Percentiles rank a stretch among this genome's conserved stretches.
Conservation (phyloP, 2,329 filamentous ascomycete species). For the Parastagonospora avenae region DNA sequence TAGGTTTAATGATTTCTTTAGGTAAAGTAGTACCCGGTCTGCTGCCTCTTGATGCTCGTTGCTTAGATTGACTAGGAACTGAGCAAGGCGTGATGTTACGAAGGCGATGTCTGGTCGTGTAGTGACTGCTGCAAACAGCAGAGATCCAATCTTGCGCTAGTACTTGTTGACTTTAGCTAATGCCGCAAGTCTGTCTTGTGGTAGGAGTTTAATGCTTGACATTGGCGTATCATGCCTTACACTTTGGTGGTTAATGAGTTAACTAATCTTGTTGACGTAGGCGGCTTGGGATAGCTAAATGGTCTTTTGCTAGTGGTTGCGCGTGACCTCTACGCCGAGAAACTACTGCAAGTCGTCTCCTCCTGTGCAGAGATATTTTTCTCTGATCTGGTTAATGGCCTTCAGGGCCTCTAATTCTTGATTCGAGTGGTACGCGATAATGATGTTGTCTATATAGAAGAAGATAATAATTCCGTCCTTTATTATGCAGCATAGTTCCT, state of each 20-base stretch:
- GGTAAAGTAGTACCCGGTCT: not conserved
- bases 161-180: not conserved
- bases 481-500: slow-evolving; percentile 1
- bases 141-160: not conserved
- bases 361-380: not conserved
- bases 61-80: not conserved
- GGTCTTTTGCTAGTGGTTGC: not conserved
- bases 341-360: not conserved
- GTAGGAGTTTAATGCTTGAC: not conserved
- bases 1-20: not conserved
- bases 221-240: not conserved
- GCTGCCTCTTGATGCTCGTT: not conserved
- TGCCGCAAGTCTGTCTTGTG: not conserved
- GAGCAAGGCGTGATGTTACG: not conserved
- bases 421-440: too few species aligned
- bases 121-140: not conserved
- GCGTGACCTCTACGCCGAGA: too few species aligned
- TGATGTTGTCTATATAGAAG: too few species aligned
- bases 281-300: not conserved
- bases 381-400: not conserved
- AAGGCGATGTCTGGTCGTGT: not conserved
- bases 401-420: too few species aligned
- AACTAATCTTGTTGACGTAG: too few species aligned
- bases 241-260: not conserved
- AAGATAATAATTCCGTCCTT: too few species aligned